Percentiles rank a stretch among this genome's conserved stretches.
Evolutionary conservation across 192 early-diverging fungal species (phyloP).

Genomic region (Podila verticillata): DNA sequence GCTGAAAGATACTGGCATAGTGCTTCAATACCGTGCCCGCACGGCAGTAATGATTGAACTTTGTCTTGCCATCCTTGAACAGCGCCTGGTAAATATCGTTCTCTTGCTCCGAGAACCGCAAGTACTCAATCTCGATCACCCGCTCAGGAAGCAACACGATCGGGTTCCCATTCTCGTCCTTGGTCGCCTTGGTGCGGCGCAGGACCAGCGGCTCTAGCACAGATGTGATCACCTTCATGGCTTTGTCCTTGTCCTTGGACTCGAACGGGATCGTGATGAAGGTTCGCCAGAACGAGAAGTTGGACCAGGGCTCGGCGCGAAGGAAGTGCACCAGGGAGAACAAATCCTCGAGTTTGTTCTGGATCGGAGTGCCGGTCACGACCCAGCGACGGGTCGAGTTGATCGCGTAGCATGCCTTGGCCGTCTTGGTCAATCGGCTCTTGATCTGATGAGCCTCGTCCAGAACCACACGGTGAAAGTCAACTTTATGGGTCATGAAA

Average conservation of each 20-base stretch:
- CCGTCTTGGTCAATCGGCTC: conserved; percentile 75
- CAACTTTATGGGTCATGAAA: conserved; percentile 67
- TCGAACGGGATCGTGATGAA: conserved; percentile 82
- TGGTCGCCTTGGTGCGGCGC: conserved; percentile 88
- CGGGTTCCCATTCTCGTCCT: conserved; percentile 74
- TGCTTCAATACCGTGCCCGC: conserved; percentile 72
- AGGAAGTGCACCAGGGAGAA: conserved; percentile 89
- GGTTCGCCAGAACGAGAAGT: conserved; percentile 79
- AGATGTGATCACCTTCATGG: conserved; percentile 61
- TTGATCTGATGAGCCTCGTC: conserved; percentile 97
- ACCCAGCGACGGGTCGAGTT: conserved; percentile 83
- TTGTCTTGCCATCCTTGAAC: conserved; percentile 71
- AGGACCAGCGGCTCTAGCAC: conserved; percentile 81
- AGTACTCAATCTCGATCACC: conserved; percentile 64
- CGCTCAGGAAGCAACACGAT: conserved; percentile 83
- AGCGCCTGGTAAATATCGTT: conserved; percentile 76
- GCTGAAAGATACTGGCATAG: conserved; percentile 75
- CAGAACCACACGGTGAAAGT: conserved; percentile 89
- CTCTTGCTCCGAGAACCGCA: conserved; percentile 71
- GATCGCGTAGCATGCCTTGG: conserved; percentile 77
- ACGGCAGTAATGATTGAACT: conserved; percentile 66
- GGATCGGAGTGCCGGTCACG: conserved; percentile 93
- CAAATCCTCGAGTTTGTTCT: conserved; percentile 87
- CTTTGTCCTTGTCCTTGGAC: conserved; percentile 60
- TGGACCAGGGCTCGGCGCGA: conserved; percentile 71